A percentile compares a stretch with the other conserved stretches of the same genome.
Evolutionary conservation across 345 rosid species (phyloP).

Genomic region (Alliaria petiolata): DNA sequence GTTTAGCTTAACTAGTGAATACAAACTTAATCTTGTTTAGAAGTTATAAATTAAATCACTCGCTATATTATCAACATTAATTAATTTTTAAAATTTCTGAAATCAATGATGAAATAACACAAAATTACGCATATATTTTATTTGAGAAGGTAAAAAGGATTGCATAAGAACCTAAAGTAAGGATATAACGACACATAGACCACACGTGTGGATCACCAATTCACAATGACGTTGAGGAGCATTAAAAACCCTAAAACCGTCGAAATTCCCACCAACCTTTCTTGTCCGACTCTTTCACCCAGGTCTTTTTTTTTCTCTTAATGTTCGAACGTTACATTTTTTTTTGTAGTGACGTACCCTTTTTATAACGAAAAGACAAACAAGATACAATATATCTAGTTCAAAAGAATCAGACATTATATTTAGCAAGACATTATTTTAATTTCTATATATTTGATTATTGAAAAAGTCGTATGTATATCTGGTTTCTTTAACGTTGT

Average conservation of each 20-base stretch:
- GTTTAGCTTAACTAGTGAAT: too few species aligned
- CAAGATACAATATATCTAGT: not conserved
- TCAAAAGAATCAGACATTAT: not conserved
- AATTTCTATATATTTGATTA: not conserved
- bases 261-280: not conserved
- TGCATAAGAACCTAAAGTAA: not conserved
- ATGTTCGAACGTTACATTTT: not conserved
- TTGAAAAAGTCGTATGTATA: not conserved
- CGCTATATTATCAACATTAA: not conserved
- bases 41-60: not conserved
- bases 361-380: not conserved
- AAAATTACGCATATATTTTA: not conserved
- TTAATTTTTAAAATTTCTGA: too few species aligned
- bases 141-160: not conserved
- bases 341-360: not conserved
- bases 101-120: not conserved
- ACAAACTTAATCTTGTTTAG: not conserved
- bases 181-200: not conserved
- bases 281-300: not conserved
- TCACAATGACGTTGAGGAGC: not conserved
- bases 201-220: conserved; percentile 1
- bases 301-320: not conserved
- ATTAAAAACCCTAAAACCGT: not conserved
- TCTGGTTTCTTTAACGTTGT: conserved; percentile 10
- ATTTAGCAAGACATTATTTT: not conserved